phyloP scores from a whole-genome alignment of 78 protist genomes.

The slime mould (Dictyostelium discoideum) region DNA sequence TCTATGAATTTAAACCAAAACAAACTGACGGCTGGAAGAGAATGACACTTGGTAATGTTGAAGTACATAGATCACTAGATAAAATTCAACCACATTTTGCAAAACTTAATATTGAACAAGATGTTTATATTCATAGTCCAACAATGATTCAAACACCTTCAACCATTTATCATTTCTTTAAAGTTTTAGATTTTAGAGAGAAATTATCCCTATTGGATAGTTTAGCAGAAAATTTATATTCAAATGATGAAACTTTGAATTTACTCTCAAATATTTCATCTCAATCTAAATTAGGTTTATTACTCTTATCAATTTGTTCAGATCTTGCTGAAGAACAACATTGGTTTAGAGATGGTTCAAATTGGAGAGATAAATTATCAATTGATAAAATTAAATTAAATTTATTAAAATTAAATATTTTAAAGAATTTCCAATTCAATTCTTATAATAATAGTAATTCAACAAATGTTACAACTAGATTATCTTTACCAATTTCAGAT shows the following conservation, averaged over 20 bases:
- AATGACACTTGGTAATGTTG: constrained; percentile 35
- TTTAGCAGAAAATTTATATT: neutral
- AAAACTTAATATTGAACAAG: constrained; percentile 22
- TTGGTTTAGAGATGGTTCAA: constrained; percentile 36
- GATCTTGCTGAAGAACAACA: constrained; percentile 74
- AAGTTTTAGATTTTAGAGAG: constrained; percentile 49
- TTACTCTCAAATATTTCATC: neutral
- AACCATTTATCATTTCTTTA: constrained; percentile 37
- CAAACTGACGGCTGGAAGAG: neutral
- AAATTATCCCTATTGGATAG: constrained; percentile 14
- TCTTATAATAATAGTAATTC: neutral
- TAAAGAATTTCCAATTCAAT: constrained; percentile 11
- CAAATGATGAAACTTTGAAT: neutral
- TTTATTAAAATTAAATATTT: constrained; percentile 15
- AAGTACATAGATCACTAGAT: constrained; percentile 69
- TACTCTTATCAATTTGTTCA: constrained; percentile 40
- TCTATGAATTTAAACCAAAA: constrained; percentile 22
- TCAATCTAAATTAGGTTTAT: neutral
- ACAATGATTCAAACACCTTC: constrained; percentile 2
- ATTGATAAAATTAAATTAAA: constrained; percentile 31
- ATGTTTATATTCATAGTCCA: constrained; percentile 36
- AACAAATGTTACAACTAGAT: neutral
- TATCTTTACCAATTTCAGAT: neutral
- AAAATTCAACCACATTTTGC: constrained; percentile 44
- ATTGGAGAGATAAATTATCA: constrained; percentile 59